These are phyloP conservation scores for Candida parachauliodes DNA, from an alignment of 805 yeast species.

Conservation along the genomic window DNA sequence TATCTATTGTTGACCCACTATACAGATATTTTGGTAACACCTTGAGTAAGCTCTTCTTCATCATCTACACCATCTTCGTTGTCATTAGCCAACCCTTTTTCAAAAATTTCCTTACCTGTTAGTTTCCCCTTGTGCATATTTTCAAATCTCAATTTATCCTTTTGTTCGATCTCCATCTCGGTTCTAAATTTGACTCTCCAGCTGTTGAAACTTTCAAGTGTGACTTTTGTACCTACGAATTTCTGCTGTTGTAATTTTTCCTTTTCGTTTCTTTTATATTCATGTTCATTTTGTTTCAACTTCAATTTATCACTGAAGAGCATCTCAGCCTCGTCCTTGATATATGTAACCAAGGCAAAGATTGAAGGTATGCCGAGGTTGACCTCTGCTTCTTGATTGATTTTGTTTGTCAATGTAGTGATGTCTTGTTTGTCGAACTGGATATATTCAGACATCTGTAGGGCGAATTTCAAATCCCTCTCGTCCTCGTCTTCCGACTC, in stretches of 20 bases:
- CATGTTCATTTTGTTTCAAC: slow-evolving; percentile 14
- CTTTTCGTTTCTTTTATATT: slow-evolving; percentile 56
- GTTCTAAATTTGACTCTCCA: slow-evolving; percentile 75
- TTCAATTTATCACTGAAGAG: slow-evolving; percentile 59
- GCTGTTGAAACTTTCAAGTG: slow-evolving; percentile 61
- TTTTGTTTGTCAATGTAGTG: slow-evolving; percentile 32
- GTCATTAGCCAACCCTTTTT: slow-evolving; percentile 75
- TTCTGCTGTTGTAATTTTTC: slow-evolving; percentile 87
- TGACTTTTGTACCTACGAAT: slow-evolving; percentile 87
- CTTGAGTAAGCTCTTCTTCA: slow-evolving; percentile 2
- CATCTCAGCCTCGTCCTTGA: slow-evolving; percentile 79
- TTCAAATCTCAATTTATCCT: slow-evolving; percentile 48
- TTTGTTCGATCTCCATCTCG: slow-evolving; percentile 67
- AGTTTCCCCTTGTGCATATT: slow-evolving; percentile 70
- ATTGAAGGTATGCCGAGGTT: slow-evolving; percentile 90
- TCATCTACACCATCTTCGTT: slow-evolving; percentile 5
- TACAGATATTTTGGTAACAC: slow-evolving; percentile 4
- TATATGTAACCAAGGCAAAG: slow-evolving; percentile 69
- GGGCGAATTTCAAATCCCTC: slow-evolving; percentile 41
- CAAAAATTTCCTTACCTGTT: slow-evolving; percentile 88
- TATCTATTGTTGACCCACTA: too few species aligned
- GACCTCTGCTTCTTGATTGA: slow-evolving; percentile 63
- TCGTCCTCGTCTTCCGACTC: slow-evolving; percentile 38
- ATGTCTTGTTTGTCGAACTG: slow-evolving; percentile 51
- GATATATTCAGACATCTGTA: slow-evolving; percentile 56